Conservation (phyloP, 2,329 filamentous ascomycete species). For the Xylariaceae sp. region DNA sequence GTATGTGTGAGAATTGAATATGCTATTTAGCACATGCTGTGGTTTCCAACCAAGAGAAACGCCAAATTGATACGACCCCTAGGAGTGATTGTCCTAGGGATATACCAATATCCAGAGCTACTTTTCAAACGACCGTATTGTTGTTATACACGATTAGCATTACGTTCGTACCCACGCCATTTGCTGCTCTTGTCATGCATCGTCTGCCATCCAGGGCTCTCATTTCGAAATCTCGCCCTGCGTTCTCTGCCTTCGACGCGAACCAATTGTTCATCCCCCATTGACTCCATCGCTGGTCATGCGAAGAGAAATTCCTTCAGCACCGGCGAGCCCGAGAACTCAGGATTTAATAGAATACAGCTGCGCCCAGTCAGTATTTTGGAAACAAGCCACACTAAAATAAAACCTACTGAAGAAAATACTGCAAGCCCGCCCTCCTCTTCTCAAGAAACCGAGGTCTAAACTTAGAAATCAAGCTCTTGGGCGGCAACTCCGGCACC, state of each 20-base stretch:
- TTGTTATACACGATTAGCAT: slow-evolving; percentile 27
- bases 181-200: slow-evolving; percentile 13
- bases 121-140: slow-evolving; percentile 6
- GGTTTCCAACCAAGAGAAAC: not conserved
- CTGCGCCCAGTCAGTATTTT: slow-evolving; percentile 42
- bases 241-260: no score
- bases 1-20: not conserved
- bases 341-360: slow-evolving; percentile 87
- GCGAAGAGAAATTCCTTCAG: slow-evolving; percentile 87
- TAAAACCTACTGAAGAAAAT: slow-evolving; percentile 81
- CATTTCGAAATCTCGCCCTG: no score
- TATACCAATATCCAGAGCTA: not conserved
- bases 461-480: slow-evolving; percentile 86
- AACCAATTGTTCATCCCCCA: no score
- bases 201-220: not conserved
- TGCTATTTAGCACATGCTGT: not conserved
- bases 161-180: slow-evolving; percentile 19
- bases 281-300: slow-evolving; percentile 29
- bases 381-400: not conserved
- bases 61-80: not conserved
- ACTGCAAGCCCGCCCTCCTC: slow-evolving; percentile 76
- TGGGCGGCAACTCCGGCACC: slow-evolving; percentile 87
- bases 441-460: slow-evolving; percentile 81
- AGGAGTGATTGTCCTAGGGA: not conserved
- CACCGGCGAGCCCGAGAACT: slow-evolving; percentile 88